Percentiles rank a stretch among this genome's conserved stretches.
Evolutionary conservation across 306 rosid species (phyloP).

Genomic region (Luffa aegyptiaca): DNA sequence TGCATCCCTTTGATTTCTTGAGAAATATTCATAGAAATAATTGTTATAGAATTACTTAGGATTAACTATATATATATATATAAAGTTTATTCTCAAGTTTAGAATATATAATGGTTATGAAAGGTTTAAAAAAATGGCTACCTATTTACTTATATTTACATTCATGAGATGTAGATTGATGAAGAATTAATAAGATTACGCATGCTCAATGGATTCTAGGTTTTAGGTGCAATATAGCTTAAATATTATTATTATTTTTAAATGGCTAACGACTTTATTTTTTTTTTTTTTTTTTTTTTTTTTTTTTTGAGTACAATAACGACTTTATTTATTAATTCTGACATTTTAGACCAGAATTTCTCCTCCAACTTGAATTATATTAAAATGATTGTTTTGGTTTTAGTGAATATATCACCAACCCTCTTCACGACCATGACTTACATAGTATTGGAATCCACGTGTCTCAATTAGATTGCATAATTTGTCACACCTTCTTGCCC

Average conservation of each 20-base stretch:
- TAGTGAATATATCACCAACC: not conserved
- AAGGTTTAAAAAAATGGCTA: too few species aligned
- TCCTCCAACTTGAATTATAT: not conserved
- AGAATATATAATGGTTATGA: too few species aligned
- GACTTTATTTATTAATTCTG: not conserved
- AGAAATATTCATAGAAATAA: too few species aligned
- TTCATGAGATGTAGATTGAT: too few species aligned
- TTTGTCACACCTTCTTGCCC: not conserved
- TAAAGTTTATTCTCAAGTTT: too few species aligned
- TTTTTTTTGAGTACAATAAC: too few species aligned
- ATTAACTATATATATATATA: too few species aligned
- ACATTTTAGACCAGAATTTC: not conserved
- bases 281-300: too few species aligned
- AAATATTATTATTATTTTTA: not conserved
- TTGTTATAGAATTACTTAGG: too few species aligned
- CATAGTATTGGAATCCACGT: not conserved
- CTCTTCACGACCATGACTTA: not conserved
- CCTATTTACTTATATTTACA: too few species aligned
- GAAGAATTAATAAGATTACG: not conserved
- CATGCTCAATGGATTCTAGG: not conserved
- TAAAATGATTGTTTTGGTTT: not conserved
- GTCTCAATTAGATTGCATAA: not conserved
- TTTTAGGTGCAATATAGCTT: not conserved
- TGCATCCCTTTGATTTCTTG: too few species aligned
- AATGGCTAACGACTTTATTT: not conserved